phyloP scores from a whole-genome alignment of 495 filamentous ascomycete species.

The Paragyromitra xinjiangensis region DNA sequence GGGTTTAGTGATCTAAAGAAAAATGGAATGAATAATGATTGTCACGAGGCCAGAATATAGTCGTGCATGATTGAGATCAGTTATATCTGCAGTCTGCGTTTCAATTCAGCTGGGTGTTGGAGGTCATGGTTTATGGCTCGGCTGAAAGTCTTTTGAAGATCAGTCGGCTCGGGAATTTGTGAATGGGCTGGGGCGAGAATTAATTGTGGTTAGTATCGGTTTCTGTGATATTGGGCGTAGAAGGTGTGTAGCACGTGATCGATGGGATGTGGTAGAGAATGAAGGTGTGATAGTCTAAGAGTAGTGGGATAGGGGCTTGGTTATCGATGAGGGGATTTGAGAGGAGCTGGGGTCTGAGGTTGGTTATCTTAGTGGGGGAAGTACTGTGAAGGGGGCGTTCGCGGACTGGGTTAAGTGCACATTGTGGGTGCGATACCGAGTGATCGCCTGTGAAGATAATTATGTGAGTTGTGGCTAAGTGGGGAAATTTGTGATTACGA shows the following conservation, averaged over 20 bases:
- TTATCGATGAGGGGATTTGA: too few relatives aligned
- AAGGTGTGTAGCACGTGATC: too few relatives aligned
- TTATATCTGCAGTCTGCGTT: not conserved
- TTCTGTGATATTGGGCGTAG: not conserved
- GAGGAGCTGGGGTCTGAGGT: too few relatives aligned
- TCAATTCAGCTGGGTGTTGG: slow-evolving; percentile 1
- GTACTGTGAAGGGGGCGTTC: too few relatives aligned
- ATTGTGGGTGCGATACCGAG: not conserved
- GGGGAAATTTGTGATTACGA: not conserved
- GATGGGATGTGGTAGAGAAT: too few relatives aligned
- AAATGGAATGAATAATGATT: not conserved
- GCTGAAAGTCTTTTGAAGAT: not conserved
- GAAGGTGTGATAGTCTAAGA: too few relatives aligned
- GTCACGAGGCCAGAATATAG: not conserved
- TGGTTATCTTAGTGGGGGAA: too few relatives aligned
- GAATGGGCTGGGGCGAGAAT: not conserved
- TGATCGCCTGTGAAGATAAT: not conserved
- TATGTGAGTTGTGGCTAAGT: not conserved
- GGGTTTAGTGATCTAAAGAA: too few relatives aligned
- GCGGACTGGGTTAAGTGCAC: too few relatives aligned
- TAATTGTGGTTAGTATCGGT: not conserved
- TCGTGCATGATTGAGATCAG: not conserved
- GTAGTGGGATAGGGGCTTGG: too few relatives aligned
- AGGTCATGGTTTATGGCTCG: not conserved
- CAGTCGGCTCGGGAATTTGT: not conserved